Percentiles rank a stretch among this genome's conserved stretches.
Conservation (phyloP, 1,284 basidiomycete species). For the Ganoderma sp. region DNA sequence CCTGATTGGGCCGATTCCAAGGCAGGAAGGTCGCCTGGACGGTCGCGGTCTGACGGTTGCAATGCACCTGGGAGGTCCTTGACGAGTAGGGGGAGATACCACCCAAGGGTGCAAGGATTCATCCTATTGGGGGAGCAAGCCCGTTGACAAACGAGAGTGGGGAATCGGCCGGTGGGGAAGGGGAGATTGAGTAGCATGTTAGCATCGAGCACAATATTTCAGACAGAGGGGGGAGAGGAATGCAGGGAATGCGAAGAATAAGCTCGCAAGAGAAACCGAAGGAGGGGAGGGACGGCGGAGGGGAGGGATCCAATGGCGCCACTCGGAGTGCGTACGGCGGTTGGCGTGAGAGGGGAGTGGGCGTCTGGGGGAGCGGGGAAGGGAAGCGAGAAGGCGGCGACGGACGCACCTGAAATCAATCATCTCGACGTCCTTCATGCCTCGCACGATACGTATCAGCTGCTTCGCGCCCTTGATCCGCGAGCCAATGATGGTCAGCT, state of each 20-base stretch:
- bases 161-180: conserved; percentile 11
- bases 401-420: conserved; percentile 84
- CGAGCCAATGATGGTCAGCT: conserved; percentile 86
- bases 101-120: conserved; percentile 94
- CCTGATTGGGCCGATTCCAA: conserved; percentile 13
- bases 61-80: conserved; percentile 69
- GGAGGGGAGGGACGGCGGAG: background rate
- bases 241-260: background rate
- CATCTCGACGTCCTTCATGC: conserved; percentile 82
- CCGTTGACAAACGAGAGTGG: background rate
- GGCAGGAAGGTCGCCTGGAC: conserved; percentile 24
- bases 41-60: conserved; percentile 60
- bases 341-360: conserved; percentile 12
- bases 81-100: conserved; percentile 88
- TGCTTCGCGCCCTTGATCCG: conserved; percentile 74
- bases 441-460: conserved; percentile 72
- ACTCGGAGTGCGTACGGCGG: conserved; percentile 13
- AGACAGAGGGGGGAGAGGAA: conserved; percentile 16
- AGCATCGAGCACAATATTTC: conserved; percentile 34
- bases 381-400: background rate
- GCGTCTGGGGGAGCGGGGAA: conserved; percentile 9
- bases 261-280: background rate
- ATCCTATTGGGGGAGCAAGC: conserved; percentile 56
- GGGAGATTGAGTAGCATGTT: conserved; percentile 6
- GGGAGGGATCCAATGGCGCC: conserved; percentile 5